phyloP scores from a whole-genome alignment of 2,329 filamentous ascomycete genomes.

The Penicillium frequentans region DNA sequence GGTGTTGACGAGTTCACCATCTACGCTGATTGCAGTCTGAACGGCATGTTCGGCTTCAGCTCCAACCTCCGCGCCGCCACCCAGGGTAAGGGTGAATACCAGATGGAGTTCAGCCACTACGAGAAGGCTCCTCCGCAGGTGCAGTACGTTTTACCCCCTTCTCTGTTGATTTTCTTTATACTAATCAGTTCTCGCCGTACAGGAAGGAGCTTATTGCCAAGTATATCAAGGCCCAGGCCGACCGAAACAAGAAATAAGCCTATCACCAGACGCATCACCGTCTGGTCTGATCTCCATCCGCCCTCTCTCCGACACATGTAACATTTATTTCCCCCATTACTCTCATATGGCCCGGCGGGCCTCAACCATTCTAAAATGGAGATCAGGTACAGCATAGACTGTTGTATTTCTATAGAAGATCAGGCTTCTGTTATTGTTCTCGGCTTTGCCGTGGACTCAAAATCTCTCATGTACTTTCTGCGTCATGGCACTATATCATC shows the following conservation, averaged over 20 bases:
- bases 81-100: slow-evolving; percentile 97
- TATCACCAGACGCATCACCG: not conserved
- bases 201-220: slow-evolving; percentile 67
- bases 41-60: slow-evolving; percentile 97
- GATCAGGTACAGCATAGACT: slow-evolving; percentile 4
- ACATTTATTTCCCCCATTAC: not conserved
- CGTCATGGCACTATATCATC: slow-evolving; percentile 21
- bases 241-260: slow-evolving; percentile 60
- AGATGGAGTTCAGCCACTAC: slow-evolving; percentile 99
- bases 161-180: not conserved
- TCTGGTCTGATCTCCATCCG: slow-evolving; percentile 10
- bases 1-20: slow-evolving; percentile 92
- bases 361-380: not conserved
- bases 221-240: slow-evolving; percentile 66
- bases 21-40: slow-evolving; percentile 86
- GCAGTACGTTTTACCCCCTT: slow-evolving; percentile 63
- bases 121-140: slow-evolving; percentile 80
- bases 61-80: slow-evolving; percentile 87
- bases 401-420: slow-evolving; percentile 2
- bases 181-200: slow-evolving; percentile 13
- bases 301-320: slow-evolving; percentile 8
- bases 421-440: not conserved
- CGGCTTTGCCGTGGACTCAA: slow-evolving; percentile 1
- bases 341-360: not conserved
- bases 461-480: slow-evolving; percentile 18